phyloP scores from a whole-genome alignment of 768 basidiomycete genomes.

The Amanita muscaria region DNA sequence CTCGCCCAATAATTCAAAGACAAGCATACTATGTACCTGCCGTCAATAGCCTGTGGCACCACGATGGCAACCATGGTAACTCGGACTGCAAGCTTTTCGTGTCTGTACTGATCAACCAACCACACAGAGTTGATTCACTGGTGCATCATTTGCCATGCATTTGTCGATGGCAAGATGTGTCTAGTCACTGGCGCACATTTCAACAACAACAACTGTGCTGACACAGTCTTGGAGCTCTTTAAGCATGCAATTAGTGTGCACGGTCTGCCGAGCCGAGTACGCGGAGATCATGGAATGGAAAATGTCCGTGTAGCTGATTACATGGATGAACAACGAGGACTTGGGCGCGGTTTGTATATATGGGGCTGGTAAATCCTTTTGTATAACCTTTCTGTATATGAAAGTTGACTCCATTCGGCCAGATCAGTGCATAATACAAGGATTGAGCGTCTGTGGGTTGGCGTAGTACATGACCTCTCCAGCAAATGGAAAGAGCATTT shows the following conservation, averaged over 20 bases:
- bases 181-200: conserved; percentile 24
- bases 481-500: not conserved
- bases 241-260: conserved; percentile 13
- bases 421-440: not conserved
- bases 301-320: conserved; percentile 26
- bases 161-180: conserved; percentile 24
- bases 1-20: conserved; percentile 11
- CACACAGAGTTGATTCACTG: conserved; percentile 26
- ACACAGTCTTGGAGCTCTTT: conserved; percentile 29
- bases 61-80: conserved; percentile 28
- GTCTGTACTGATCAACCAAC: no score
- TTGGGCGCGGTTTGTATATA: no score
- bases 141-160: conserved; percentile 25
- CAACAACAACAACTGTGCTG: conserved; percentile 28
- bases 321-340: conserved; percentile 15
- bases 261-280: conserved; percentile 22
- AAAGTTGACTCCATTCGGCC: no score
- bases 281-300: conserved; percentile 32
- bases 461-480: not conserved
- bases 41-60: conserved; percentile 26
- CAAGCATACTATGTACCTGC: conserved; percentile 19
- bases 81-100: no score
- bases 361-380: no score
- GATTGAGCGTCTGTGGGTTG: not conserved
- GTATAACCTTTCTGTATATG: no score